Base-by-base conservation (phyloP, 305 asterid species). In the Vinca major region DNA sequence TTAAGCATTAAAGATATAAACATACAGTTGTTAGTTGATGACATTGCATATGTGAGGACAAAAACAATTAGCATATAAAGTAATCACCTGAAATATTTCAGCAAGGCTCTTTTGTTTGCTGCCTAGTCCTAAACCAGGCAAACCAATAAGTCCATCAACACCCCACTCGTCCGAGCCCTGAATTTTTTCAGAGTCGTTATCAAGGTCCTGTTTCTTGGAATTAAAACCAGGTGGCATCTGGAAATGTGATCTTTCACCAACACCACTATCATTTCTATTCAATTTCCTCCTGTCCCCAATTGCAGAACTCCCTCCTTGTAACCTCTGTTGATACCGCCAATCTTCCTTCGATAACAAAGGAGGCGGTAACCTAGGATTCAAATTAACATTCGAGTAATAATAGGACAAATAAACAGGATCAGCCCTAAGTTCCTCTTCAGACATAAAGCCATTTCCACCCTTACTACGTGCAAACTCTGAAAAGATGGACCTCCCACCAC, bases 351-450 rank as follows among this genome's bases (percentile, higher is more conserved):
- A 91, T 78, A 89, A 14, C 66, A 89, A 70, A 74, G 99, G 96
- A 52, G 96, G 98, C 0, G 97, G 99, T 75, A 94, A 81, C 84
- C 99, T 88, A 33, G 99, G 99, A 83, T 94, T 94, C 78, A 94
- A 80, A 76, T 94, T 94, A 63, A 89, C 96, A 71, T 93, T 89
- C 3, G 97, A 82, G 80, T 93, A 91, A 75, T 93, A 93, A 76
- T 93, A 93, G 14, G 95, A 82, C 7, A 83, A 79, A 69, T 93
- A 93, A 1, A 95, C 85, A 19, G 99, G 99, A 79, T 93, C 96
- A 71, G 97, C 86, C 97, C 99, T 84, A 65, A 91, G 93, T 77
- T 93, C 96, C 77, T 93, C 99, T 80, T 93, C 99, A 9, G 97
- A 89, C 77, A 71, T 77, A 76, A 87, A 86, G 41, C 88, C 95